Percentiles rank a stretch among this genome's conserved stretches.
phyloP scores from a whole-genome alignment of 2,329 filamentous ascomycete genomes.

The Aspergillus neotritici region DNA sequence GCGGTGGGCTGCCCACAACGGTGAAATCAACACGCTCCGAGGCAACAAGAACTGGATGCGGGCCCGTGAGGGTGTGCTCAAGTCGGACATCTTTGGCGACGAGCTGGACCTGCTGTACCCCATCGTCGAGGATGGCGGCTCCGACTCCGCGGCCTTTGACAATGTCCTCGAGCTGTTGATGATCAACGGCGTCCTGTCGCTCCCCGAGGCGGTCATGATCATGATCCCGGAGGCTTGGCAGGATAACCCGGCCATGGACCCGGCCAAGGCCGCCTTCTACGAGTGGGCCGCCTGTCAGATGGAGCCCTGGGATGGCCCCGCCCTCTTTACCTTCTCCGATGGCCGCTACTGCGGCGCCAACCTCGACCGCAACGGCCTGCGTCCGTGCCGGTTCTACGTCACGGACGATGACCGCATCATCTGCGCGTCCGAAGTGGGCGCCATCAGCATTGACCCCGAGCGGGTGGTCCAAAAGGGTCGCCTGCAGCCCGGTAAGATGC shows the following conservation, averaged over 20 bases:
- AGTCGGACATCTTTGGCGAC: slow-evolving; percentile 85
- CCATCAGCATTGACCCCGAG: slow-evolving; percentile 86
- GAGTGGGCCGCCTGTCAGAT: slow-evolving; percentile 98
- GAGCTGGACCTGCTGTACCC: slow-evolving; percentile 88
- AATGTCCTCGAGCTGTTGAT: slow-evolving; percentile 90
- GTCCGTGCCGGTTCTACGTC: slow-evolving; percentile 94
- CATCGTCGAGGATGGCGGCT: slow-evolving; percentile 92
- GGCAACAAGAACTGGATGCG: slow-evolving; percentile 99
- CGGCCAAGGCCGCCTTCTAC: slow-evolving; percentile 93
- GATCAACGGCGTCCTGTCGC: slow-evolving; percentile 91
- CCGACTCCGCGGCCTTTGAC: slow-evolving; percentile 94
- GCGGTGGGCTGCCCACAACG: slow-evolving; percentile 95
- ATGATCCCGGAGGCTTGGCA: slow-evolving; percentile 99
- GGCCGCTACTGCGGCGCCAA: slow-evolving; percentile 96
- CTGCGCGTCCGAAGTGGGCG: slow-evolving; percentile 93
- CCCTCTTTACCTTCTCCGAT: slow-evolving; percentile 94
- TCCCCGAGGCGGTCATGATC: slow-evolving; percentile 95
- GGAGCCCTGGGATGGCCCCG: slow-evolving; percentile 97
- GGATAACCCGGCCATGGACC: slow-evolving; percentile 85
- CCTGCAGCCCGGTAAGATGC: slow-evolving; percentile 90
- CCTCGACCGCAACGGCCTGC: slow-evolving; percentile 88
- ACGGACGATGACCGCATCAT: slow-evolving; percentile 96
- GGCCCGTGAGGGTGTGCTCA: slow-evolving; percentile 89
- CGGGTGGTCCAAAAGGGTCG: slow-evolving; percentile 86
- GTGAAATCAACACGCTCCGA: slow-evolving; percentile 94